Evolutionary conservation across 1,284 basidiomycete genomes (phyloP).

Genomic region (Malassezia dermatis): DNA sequence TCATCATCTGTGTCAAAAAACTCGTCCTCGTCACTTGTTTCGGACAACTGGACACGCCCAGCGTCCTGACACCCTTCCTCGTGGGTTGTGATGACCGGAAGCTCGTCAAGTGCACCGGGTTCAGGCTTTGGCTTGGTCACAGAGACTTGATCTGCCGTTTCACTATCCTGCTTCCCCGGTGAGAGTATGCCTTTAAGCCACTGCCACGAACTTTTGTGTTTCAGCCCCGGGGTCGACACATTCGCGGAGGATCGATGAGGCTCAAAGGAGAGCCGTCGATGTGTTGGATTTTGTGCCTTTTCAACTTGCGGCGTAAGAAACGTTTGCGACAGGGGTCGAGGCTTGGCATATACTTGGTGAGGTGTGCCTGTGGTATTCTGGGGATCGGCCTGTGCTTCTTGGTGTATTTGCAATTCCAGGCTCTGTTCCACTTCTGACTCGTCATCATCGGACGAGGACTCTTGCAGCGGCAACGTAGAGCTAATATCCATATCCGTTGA

Average conservation of each 20-base stretch:
- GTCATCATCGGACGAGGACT: background rate
- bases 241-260: no score
- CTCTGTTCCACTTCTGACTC: conserved; percentile 7
- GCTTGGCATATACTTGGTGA: background rate
- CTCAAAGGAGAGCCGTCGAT: background rate
- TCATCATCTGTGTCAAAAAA: background rate
- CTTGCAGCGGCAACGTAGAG: background rate
- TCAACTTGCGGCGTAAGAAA: conserved; percentile 8
- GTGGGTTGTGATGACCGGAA: background rate
- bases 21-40: background rate
- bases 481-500: conserved; percentile 15
- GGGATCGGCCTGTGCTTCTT: background rate
- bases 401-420: background rate
- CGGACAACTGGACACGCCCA: background rate
- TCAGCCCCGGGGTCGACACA: background rate
- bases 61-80: background rate
- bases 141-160: background rate
- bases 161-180: background rate
- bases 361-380: background rate
- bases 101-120: no score
- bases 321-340: background rate
- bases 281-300: background rate
- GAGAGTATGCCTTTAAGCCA: conserved; percentile 10
- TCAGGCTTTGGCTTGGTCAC: background rate
- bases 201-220: conserved; percentile 8